phyloP scores from a whole-genome alignment of 805 yeast genomes.

The Metschnikowia arizonensis region DNA sequence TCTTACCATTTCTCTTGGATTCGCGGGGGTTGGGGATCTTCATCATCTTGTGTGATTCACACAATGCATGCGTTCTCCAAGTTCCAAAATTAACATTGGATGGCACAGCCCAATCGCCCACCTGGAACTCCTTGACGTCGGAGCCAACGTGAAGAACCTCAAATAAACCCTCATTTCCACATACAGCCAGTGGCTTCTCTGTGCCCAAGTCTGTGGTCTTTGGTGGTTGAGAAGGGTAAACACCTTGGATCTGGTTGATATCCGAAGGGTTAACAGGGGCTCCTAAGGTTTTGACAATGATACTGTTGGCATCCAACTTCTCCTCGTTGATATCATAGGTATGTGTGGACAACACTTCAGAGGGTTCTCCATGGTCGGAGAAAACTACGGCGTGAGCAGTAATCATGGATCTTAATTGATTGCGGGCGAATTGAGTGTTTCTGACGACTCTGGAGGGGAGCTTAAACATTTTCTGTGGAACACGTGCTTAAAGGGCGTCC shows the following conservation, averaged over 20 bases:
- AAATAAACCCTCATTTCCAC: slow-evolving; percentile 21
- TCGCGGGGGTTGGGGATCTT: slow-evolving; percentile 53
- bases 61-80: slow-evolving; percentile 77
- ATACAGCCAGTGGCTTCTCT: slow-evolving; percentile 28
- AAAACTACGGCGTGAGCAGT: slow-evolving; percentile 67
- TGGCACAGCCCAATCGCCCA: slow-evolving; percentile 86
- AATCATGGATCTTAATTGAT: slow-evolving; percentile 26
- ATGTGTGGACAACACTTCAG: slow-evolving; percentile 50
- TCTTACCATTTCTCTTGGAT: slow-evolving; percentile 36
- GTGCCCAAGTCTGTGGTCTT: slow-evolving; percentile 54
- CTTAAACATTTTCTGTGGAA: slow-evolving; percentile 12
- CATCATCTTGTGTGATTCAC: slow-evolving; percentile 49
- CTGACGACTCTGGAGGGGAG: slow-evolving; percentile 6
- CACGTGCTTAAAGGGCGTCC: neutral
- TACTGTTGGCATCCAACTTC: slow-evolving; percentile 33
- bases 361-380: slow-evolving; percentile 63
- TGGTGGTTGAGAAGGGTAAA: slow-evolving; percentile 45
- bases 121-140: slow-evolving; percentile 13
- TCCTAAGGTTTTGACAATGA: slow-evolving; percentile 33
- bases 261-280: slow-evolving; percentile 44
- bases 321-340: slow-evolving; percentile 46
- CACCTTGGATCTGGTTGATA: slow-evolving; percentile 45
- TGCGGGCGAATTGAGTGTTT: slow-evolving; percentile 7
- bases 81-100: slow-evolving; percentile 78
- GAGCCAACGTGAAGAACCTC: slow-evolving; percentile 19